Evolutionary conservation across 2,329 filamentous ascomycete species (phyloP).

Genomic region (Ascochyta rabiei): DNA sequence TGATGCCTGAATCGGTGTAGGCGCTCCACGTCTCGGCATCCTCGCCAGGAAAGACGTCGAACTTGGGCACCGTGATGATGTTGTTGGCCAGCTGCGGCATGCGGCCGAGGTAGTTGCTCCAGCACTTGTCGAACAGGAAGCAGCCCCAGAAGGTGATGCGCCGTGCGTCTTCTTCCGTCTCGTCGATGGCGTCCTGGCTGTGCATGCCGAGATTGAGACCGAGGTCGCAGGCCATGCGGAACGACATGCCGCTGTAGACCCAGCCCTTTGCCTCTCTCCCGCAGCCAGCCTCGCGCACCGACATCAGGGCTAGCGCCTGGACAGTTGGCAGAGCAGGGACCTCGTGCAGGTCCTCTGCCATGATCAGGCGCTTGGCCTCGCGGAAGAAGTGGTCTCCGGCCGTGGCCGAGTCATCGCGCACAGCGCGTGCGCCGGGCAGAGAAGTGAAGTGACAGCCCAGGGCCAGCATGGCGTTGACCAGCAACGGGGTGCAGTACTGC

Average conservation of each 20-base stretch:
- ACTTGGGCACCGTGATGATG: constrained; percentile 83
- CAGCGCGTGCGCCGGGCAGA: constrained; percentile 71
- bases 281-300: constrained; percentile 92
- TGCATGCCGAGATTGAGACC: constrained; percentile 81
- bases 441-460: constrained; percentile 93
- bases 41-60: constrained; percentile 88
- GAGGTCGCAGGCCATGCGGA: constrained; percentile 94
- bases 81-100: constrained; percentile 83
- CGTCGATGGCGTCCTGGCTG: constrained; percentile 64
- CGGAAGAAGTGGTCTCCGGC: constrained; percentile 96
- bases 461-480: constrained; percentile 93
- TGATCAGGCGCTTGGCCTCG: constrained; percentile 86
- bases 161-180: constrained; percentile 86
- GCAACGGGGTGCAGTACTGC: constrained; percentile 82
- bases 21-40: constrained; percentile 86
- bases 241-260: constrained; percentile 98
- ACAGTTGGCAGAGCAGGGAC: constrained; percentile 87
- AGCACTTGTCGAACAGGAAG: constrained; percentile 98
- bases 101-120: constrained; percentile 95
- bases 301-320: constrained; percentile 93
- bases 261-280: constrained; percentile 93
- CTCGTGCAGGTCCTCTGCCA: constrained; percentile 92
- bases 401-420: constrained; percentile 76
- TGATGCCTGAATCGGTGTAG: constrained; percentile 83
- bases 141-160: constrained; percentile 97